A percentile compares a stretch with the other conserved stretches of the same genome.
Evolutionary conservation across 768 basidiomycete genomes (phyloP).

Genomic region (Hygrophoropsis aurantiaca): DNA sequence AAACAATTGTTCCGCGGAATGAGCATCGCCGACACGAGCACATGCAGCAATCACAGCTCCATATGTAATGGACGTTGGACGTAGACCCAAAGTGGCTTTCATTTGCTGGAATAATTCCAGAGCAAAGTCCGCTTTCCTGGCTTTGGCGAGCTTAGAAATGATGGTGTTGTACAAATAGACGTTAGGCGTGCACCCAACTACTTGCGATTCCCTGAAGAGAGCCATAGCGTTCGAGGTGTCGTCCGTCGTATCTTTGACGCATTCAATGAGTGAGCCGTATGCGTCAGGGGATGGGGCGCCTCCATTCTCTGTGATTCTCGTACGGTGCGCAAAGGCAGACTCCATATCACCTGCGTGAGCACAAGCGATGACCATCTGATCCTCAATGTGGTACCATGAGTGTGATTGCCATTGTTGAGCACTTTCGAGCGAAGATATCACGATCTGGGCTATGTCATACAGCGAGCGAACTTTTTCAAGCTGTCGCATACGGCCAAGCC

Average conservation of each 20-base stretch:
- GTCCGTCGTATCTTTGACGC: conserved; percentile 92
- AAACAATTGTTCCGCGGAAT: conserved; percentile 81
- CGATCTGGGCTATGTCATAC: conserved; percentile 67
- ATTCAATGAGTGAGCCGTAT: conserved; percentile 86
- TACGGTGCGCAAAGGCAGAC: conserved; percentile 77
- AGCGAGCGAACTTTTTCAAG: conserved; percentile 60
- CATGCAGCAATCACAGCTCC: conserved; percentile 94
- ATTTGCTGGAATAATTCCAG: conserved; percentile 86
- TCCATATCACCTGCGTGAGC: conserved; percentile 82
- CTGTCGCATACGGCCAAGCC: conserved; percentile 62
- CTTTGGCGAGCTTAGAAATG: conserved; percentile 93
- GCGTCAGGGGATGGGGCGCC: conserved; percentile 83
- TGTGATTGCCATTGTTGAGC: conserved; percentile 48
- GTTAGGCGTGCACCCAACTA: conserved; percentile 70
- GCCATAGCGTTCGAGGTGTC: conserved; percentile 86
- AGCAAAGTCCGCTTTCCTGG: conserved; percentile 89
- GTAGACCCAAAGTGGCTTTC: conserved; percentile 57
- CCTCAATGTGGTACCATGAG: conserved; percentile 80
- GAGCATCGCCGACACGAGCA: conserved; percentile 86
- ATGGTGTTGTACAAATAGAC: conserved; percentile 95
- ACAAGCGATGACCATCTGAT: conserved; percentile 84
- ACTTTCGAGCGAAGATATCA: conserved; percentile 44
- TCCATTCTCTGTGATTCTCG: conserved; percentile 74
- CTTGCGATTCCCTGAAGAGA: conserved; percentile 77
- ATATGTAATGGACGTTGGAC: conserved; percentile 86